These are phyloP conservation scores for Aechmea fasciata DNA, from an alignment of 176 grass and related monocot genomes.

Conservation along the genomic window DNA sequence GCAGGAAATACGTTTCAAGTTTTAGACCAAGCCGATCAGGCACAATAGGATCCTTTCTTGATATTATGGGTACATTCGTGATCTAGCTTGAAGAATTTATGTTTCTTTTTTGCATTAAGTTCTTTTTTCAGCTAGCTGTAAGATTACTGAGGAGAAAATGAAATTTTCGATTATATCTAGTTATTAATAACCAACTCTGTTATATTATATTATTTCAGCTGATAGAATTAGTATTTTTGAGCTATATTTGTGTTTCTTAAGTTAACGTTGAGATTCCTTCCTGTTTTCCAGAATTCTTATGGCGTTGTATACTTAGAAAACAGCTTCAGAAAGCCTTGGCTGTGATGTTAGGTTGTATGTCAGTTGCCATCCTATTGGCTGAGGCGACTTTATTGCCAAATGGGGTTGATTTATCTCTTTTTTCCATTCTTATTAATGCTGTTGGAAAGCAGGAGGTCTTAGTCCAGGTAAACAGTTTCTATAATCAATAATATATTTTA, in stretches of 20 bases:
- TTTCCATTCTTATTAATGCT: constrained; percentile 90
- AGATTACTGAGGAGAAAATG: background rate
- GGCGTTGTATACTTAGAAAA: constrained; percentile 90
- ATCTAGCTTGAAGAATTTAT: background rate
- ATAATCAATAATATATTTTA: constrained; percentile 1
- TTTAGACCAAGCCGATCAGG: constrained; percentile 63
- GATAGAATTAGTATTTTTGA: background rate
- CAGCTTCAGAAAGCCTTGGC: constrained; percentile 87
- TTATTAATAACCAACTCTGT: background rate
- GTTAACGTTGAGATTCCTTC: constrained; percentile 4
- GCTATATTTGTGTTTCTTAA: background rate
- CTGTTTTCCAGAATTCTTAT: constrained; percentile 69
- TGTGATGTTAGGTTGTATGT: constrained; percentile 64
- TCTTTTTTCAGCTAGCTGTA: too few relatives aligned
- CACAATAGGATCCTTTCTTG: constrained; percentile 60
- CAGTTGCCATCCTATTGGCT: constrained; percentile 90
- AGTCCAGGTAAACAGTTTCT: constrained; percentile 71
- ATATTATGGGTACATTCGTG: constrained; percentile 58
- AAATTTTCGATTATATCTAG: background rate
- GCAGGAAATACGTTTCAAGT: constrained; percentile 84
- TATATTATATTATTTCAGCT: background rate
- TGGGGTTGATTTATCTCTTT: constrained; percentile 91
- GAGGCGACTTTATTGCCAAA: constrained; percentile 95
- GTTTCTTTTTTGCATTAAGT: too few relatives aligned
- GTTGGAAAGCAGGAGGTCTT: constrained; percentile 84